Evolutionary conservation across 805 yeast genomes (phyloP).

Genomic region (Starmerella potacharoeniae): DNA sequence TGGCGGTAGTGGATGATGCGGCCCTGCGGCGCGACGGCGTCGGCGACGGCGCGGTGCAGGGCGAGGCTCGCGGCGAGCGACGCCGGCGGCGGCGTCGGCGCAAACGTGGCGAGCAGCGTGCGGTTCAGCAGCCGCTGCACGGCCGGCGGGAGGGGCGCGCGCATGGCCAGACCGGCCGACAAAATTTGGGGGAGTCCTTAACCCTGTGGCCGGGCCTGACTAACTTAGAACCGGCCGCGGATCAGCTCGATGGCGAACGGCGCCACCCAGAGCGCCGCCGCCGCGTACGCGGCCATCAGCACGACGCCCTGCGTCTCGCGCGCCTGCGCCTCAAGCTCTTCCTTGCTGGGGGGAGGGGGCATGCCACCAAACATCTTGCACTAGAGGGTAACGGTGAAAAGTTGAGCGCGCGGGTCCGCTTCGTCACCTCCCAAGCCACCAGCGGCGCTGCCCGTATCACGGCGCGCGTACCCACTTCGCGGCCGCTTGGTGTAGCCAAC

Average conservation of each 20-base stretch:
- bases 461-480: not conserved
- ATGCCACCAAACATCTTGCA: constrained; percentile 30
- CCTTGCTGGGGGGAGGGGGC: constrained; percentile 32
- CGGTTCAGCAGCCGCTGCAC: constrained; percentile 15
- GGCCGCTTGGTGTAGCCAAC: too few relatives aligned
- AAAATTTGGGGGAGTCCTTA: too few relatives aligned
- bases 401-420: not conserved
- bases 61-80: constrained; percentile 18
- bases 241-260: constrained; percentile 32
- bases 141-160: constrained; percentile 1
- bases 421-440: too few relatives aligned
- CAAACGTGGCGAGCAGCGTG: constrained; percentile 19
- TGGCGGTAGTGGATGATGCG: constrained; percentile 25
- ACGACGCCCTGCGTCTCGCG: constrained; percentile 26
- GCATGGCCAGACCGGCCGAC: not conserved
- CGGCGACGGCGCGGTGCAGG: constrained; percentile 8
- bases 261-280: constrained; percentile 33
- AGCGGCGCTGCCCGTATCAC: not conserved
- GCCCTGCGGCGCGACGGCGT: constrained; percentile 18
- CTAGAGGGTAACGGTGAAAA: not conserved
- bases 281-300: constrained; percentile 26
- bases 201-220: too few relatives aligned
- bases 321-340: constrained; percentile 28
- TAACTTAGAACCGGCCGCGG: constrained; percentile 28
- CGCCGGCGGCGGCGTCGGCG: constrained; percentile 20